phyloP scores from a whole-genome alignment of 805 yeast genomes.

The Pichia sporocuriosa region DNA sequence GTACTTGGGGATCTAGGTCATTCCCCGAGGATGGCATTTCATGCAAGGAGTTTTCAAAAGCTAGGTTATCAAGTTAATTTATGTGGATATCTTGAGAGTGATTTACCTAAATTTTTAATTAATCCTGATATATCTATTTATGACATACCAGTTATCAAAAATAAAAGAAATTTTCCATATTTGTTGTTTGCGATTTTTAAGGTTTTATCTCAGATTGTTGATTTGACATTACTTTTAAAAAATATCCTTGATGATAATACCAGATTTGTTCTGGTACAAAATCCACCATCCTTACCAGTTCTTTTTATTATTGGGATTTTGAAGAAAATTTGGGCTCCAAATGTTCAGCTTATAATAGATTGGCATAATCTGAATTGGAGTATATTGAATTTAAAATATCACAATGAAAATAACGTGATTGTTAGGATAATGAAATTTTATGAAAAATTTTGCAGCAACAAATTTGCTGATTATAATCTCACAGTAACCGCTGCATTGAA shows the following conservation, averaged over 20 bases:
- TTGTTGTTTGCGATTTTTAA: constrained; percentile 52
- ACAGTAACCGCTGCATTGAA: constrained; percentile 79
- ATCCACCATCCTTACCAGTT: constrained; percentile 90
- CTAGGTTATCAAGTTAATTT: constrained; percentile 69
- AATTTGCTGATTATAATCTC: constrained; percentile 61
- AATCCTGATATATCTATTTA: constrained; percentile 44
- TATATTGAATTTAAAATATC: constrained; percentile 61
- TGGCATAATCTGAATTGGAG: constrained; percentile 96
- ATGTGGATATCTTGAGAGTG: constrained; percentile 72
- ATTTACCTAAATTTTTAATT: constrained; percentile 42
- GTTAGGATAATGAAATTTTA: constrained; percentile 54
- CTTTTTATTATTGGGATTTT: constrained; percentile 55
- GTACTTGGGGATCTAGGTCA: constrained; percentile 93
- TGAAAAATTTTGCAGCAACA: constrained; percentile 55
- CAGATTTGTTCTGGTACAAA: constrained; percentile 68
- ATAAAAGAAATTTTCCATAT: constrained; percentile 41
- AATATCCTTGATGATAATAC: constrained; percentile 51
- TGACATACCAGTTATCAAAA: constrained; percentile 37
- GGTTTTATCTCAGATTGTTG: constrained; percentile 47
- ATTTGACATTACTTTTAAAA: constrained; percentile 43
- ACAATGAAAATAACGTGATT: constrained; percentile 48
- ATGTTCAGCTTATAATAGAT: constrained; percentile 69
- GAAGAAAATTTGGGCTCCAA: constrained; percentile 36
- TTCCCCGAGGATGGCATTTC: constrained; percentile 92
- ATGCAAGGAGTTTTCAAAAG: constrained; percentile 69